phyloP scores from a whole-genome alignment of 169 alveolate genomes.

The Amoebophrya sp. region DNA sequence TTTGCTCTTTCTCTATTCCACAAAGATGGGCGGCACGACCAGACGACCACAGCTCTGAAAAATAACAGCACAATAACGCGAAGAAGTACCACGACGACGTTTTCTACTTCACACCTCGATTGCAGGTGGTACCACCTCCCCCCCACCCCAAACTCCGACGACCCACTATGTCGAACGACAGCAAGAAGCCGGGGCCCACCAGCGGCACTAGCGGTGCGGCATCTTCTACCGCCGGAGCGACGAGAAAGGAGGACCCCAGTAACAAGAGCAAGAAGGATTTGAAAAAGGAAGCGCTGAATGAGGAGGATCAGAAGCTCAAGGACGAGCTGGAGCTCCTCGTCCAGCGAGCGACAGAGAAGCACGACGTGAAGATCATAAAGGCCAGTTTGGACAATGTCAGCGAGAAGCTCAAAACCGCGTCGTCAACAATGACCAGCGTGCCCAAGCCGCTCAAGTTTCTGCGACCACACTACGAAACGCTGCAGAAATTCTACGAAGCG shows the following conservation, averaged over 20 bases:
- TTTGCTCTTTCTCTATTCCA: no score
- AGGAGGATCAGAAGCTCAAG: conserved; percentile 7
- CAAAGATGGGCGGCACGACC: no score
- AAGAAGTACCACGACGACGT: no score
- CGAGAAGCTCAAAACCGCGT: conserved; percentile 56
- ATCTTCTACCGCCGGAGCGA: no score
- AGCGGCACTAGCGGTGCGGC: no score
- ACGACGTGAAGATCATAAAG: background rate
- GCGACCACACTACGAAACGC: conserved; percentile 53
- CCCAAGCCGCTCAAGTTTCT: conserved; percentile 66
- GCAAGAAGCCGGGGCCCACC: no score
- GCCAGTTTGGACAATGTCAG: background rate
- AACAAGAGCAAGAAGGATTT: background rate
- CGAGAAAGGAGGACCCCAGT: background rate
- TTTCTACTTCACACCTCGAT: no score
- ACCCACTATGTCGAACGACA: no score
- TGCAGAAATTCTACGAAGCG: background rate
- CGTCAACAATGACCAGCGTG: conserved; percentile 66
- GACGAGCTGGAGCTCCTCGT: background rate
- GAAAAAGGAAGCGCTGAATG: background rate
- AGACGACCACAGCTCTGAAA: no score
- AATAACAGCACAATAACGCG: no score
- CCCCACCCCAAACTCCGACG: no score
- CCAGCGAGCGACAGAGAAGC: background rate
- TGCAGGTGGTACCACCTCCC: no score